Evolutionary conservation across 169 alveolate genomes (phyloP).

Genomic region (Besnoitia besnoiti): DNA sequence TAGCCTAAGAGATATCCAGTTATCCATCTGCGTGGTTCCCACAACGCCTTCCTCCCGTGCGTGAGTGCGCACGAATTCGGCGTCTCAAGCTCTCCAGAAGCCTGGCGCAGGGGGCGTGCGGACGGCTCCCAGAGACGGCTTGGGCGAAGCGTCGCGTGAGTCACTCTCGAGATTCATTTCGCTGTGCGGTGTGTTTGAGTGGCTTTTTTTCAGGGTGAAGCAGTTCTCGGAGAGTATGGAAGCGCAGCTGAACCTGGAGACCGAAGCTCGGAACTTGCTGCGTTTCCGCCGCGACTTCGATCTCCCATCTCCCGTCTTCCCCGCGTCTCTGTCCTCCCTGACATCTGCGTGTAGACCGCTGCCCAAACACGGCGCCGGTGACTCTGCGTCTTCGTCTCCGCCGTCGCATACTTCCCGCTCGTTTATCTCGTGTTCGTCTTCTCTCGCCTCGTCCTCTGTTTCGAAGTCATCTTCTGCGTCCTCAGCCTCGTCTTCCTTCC

Average conservation of each 20-base stretch:
- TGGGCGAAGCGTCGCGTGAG: no score
- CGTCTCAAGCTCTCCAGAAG: no score
- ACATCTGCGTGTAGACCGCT: not conserved
- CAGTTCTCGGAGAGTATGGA: not conserved
- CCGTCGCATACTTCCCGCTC: not conserved
- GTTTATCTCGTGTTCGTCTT: not conserved
- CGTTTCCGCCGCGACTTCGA: not conserved
- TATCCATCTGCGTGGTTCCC: no score
- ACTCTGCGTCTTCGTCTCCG: not conserved
- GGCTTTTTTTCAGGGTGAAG: not conserved
- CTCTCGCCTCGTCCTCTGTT: not conserved
- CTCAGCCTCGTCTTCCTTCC: not conserved
- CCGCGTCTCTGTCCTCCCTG: not conserved
- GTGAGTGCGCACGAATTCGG: no score
- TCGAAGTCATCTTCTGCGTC: not conserved
- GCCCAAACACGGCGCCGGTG: not conserved
- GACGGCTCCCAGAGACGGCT: no score
- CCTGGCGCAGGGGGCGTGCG: no score
- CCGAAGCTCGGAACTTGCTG: not conserved
- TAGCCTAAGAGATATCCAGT: no score
- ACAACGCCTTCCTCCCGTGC: no score
- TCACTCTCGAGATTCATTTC: no score
- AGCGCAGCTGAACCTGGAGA: not conserved
- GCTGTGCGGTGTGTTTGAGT: no score
- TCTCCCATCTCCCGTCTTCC: not conserved